phyloP scores from a whole-genome alignment of 1,284 basidiomycete genomes.

The Flammula alnicola region DNA sequence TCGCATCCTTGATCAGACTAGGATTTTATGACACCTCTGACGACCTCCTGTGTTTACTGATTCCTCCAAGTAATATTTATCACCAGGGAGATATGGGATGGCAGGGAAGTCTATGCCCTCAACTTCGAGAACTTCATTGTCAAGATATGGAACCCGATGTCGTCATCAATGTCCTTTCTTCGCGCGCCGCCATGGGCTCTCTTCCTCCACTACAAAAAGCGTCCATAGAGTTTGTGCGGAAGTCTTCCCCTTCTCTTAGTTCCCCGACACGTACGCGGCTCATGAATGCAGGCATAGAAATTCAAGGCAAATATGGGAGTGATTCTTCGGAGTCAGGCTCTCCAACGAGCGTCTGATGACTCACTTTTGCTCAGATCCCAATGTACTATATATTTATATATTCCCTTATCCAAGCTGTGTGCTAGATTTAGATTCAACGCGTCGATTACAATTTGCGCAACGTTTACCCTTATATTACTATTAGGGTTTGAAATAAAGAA shows the following conservation, averaged over 20 bases:
- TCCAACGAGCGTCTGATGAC: no score
- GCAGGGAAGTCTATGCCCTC: conserved; percentile 24
- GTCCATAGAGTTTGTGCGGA: conserved; percentile 4
- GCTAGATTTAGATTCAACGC: no score
- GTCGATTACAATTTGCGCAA: no score
- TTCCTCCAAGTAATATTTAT: conserved; percentile 13
- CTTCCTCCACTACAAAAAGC: conserved; percentile 1
- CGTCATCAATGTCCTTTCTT: conserved; percentile 22
- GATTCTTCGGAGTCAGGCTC: conserved; percentile 5
- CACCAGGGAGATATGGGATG: no score
- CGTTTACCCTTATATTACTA: no score
- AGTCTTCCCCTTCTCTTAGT: conserved; percentile 1
- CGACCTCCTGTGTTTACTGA: conserved; percentile 11
- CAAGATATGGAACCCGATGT: conserved; percentile 23
- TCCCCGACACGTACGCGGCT: conserved; percentile 8
- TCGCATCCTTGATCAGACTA: conserved; percentile 26
- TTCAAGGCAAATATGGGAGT: conserved; percentile 9
- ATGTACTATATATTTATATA: background rate
- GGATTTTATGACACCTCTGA: conserved; percentile 23
- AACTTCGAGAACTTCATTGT: conserved; percentile 27
- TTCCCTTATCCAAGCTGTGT: background rate
- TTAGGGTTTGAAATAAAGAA: no score
- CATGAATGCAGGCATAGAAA: conserved; percentile 14
- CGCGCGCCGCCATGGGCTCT: conserved; percentile 1
- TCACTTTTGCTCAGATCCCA: no score